Evolutionary conservation across 2,329 filamentous ascomycete genomes (phyloP).

Genomic region (Microthyrium microscopicum): DNA sequence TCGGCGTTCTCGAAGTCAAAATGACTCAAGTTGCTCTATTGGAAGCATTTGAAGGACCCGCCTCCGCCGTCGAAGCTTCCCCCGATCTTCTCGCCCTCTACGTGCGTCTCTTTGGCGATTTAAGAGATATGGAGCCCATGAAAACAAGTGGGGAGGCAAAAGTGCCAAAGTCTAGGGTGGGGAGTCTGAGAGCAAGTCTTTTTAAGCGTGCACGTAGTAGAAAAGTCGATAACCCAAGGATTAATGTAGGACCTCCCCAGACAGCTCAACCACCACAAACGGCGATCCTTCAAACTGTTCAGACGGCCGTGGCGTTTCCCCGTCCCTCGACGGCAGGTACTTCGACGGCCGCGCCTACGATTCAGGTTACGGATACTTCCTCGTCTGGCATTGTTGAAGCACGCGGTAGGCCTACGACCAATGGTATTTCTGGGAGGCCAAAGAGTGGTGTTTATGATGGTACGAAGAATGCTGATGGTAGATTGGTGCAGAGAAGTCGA

Average conservation of each 20-base stretch:
- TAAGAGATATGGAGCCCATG: constrained; percentile 9
- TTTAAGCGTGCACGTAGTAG: constrained; percentile 6
- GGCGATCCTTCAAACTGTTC: constrained; percentile 15
- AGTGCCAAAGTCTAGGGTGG: constrained; percentile 37
- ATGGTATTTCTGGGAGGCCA: too few relatives aligned
- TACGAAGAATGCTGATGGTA: too few relatives aligned
- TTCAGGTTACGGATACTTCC: constrained; percentile 64
- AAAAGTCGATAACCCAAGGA: constrained; percentile 1
- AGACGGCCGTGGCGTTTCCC: constrained; percentile 8
- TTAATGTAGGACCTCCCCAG: too few relatives aligned
- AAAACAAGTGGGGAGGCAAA: constrained; percentile 11
- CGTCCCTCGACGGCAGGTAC: constrained; percentile 15
- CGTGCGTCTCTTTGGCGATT: constrained; percentile 57
- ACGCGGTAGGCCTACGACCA: too few relatives aligned
- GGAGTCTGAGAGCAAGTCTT: constrained; percentile 33
- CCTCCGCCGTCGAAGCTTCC: constrained; percentile 74
- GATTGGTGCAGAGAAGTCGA: too few relatives aligned
- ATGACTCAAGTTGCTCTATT: constrained; percentile 82
- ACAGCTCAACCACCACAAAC: constrained; percentile 40
- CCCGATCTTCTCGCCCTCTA: constrained; percentile 74
- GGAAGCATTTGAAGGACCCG: constrained; percentile 68
- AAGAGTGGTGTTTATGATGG: too few relatives aligned
- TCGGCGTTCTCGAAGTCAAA: constrained; percentile 79
- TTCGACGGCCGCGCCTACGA: constrained; percentile 40
- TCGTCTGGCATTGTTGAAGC: too few relatives aligned